Evolutionary conservation across 306 rosid species (phyloP), one percentile per base, ranked within the genome.

Genomic region (Boehmeria nivea): DNA sequence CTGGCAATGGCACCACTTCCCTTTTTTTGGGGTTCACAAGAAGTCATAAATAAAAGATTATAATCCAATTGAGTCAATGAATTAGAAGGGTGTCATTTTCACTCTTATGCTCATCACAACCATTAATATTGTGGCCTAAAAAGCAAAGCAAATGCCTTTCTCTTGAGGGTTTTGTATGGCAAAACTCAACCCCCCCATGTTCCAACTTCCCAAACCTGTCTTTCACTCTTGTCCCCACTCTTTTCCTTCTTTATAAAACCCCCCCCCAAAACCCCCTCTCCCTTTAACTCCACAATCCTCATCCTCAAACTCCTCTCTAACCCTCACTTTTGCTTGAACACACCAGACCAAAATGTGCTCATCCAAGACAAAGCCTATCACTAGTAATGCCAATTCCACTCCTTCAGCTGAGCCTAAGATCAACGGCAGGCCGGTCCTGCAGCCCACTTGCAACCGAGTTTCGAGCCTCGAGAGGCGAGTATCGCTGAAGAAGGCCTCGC

Each of bases 141-240:
- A n/a, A n/a, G n/a, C n/a, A 44, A 52, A 64, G 42, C 53, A 13
- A 47, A 25, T 57, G 27, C 44, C 64, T 50, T 39, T 60, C 63
- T 42, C 51, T 16, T 23, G 39, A 53, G 57, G 73, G 40, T 33
- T 60, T 37, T 33, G 46, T 20, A 47, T 46, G 53, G 68, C 51
- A 61, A 55, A 61, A 31, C 67, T 51, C 56, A 68, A 54, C 53
- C 58, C 63, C 43, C 27, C 75, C 69, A 69, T 62, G 75, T 61
- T 61, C 42, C 25, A 54, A 40, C 55, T 57, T 66, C 37, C 53
- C 66, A 34, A 51, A 59, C 58, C 46, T 45, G 54, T 26, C 50
- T 37, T 42, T 52, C 33, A 57, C n/a, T n/a, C n/a, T n/a, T 59
- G 67, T 8, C 72, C 62, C 72, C 64, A 61, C 74, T 54, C 19